Evolutionary conservation across 768 basidiomycete species (phyloP), one percentile per base, ranked within the genome.

Genomic region (Favolaschia claudopus): DNA sequence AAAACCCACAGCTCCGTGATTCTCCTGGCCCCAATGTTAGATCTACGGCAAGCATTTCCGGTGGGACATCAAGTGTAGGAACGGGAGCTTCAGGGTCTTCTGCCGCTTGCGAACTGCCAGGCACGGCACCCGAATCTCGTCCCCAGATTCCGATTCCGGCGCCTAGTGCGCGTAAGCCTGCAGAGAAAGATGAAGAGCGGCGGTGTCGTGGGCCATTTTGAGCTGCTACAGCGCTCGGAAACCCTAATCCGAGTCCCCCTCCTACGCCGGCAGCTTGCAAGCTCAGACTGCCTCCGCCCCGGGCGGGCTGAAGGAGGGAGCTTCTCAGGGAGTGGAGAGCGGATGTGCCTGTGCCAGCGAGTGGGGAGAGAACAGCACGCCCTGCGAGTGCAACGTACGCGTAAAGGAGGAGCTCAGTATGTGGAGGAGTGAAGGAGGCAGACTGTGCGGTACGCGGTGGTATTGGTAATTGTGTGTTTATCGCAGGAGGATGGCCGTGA

Each of bases 41-140:
- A 73, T 99, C 97, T 0, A 99, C 93, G 0, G 91, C 95, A 10
- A 99, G 78, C 85, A 99, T 91, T 29, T 90, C 85, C 10, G 92
- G 91, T 55, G 90, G 89, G 0, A 91, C 87, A 60, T 95, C 89
- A 24, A 96, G 88, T 1, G 93, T 95, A 1, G 96, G 95, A 17
- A 99, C 71, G 0, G 88, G 89, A 4, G 73, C 71, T 31, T 89
- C 89, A 0, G 85, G 82, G 55, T 87, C 84, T n/a, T 86, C 69
- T 5, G 82, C 80, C 25, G 83, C 85, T 2, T 77, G 75, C 5
- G 53, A 63, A 7, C 51, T 36, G 32, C 19, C 38, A 32, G 7
- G 25, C 33, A 54, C 44, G 13, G 63, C 60, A 13, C 59, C 72
- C 38, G 66, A 55, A 25, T 33, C 72, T 68, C 32, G 70, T 55